A percentile compares a stretch with the other conserved stretches of the same genome.
Conservation (phyloP, 2,329 filamentous ascomycete genomes). For the Arthrobotrys megalospora region DNA sequence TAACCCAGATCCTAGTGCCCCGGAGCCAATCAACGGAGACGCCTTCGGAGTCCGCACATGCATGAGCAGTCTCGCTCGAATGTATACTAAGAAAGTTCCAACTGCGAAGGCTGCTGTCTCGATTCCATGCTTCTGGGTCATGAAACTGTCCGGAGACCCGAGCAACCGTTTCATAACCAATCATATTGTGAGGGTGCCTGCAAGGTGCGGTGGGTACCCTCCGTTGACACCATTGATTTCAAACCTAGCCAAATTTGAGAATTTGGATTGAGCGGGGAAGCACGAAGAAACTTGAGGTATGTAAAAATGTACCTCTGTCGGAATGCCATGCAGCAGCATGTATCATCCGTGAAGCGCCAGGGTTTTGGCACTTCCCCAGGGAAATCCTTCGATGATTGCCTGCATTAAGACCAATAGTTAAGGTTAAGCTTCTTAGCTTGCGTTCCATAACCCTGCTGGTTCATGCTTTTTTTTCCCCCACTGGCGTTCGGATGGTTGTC, state of each 20-base stretch:
- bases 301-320: neutral
- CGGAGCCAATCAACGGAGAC: conserved; percentile 40
- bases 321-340: conserved; percentile 15
- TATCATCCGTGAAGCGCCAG: conserved; percentile 36
- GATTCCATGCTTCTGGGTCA: conserved; percentile 33
- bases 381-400: conserved; percentile 35
- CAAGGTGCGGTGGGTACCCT: conserved; percentile 21
- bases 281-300: too few species aligned
- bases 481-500: conserved; percentile 50
- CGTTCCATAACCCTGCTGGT: conserved; percentile 27
- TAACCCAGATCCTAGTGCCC: conserved; percentile 12
- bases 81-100: conserved; percentile 41
- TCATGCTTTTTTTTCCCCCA: conserved; percentile 43
- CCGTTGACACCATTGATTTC: too few species aligned
- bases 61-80: conserved; percentile 43
- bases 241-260: neutral
- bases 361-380: conserved; percentile 20
- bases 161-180: conserved; percentile 53
- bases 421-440: conserved; percentile 48
- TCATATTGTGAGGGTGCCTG: conserved; percentile 18
- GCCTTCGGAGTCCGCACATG: conserved; percentile 32
- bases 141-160: conserved; percentile 44
- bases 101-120: conserved; percentile 19
- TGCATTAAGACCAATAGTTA: conserved; percentile 36
- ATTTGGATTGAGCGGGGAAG: neutral